Evolutionary conservation across 192 early-diverging fungal genomes (phyloP).

Genomic region (Phlyctochytrium bullatum): DNA sequence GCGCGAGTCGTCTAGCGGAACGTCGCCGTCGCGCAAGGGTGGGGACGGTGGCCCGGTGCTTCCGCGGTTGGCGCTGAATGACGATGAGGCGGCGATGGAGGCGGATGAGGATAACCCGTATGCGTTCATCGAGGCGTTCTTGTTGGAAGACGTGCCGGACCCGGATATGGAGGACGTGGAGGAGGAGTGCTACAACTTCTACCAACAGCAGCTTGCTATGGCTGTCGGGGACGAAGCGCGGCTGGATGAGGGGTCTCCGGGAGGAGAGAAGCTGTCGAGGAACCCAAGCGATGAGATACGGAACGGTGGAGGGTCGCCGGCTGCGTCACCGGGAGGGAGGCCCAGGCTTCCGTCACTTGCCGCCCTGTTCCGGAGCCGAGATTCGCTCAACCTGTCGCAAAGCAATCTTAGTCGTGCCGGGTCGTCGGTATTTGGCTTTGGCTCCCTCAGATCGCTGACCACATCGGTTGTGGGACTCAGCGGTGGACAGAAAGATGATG

Average conservation of each 20-base stretch:
- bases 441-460: background rate
- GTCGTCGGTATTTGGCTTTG: background rate
- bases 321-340: too few relatives aligned
- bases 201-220: too few relatives aligned
- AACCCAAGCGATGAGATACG: too few relatives aligned
- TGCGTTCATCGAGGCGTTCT: conserved; percentile 5
- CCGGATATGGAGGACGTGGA: conserved; percentile 20
- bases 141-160: conserved; percentile 30
- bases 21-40: too few relatives aligned
- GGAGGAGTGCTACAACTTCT: conserved; percentile 3
- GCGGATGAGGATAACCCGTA: background rate
- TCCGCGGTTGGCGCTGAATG: background rate
- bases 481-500: background rate
- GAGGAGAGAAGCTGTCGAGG: too few relatives aligned
- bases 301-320: too few relatives aligned
- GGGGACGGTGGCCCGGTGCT: too few relatives aligned
- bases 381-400: background rate
- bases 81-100: background rate
- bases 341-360: too few relatives aligned
- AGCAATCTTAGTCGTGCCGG: background rate
- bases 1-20: too few relatives aligned
- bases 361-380: background rate
- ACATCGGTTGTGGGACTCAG: background rate
- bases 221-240: background rate
- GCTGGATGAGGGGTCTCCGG: too few relatives aligned